Base-by-base conservation (phyloP, 768 basidiomycete genomes). In the Boletus eberwhitei region DNA sequence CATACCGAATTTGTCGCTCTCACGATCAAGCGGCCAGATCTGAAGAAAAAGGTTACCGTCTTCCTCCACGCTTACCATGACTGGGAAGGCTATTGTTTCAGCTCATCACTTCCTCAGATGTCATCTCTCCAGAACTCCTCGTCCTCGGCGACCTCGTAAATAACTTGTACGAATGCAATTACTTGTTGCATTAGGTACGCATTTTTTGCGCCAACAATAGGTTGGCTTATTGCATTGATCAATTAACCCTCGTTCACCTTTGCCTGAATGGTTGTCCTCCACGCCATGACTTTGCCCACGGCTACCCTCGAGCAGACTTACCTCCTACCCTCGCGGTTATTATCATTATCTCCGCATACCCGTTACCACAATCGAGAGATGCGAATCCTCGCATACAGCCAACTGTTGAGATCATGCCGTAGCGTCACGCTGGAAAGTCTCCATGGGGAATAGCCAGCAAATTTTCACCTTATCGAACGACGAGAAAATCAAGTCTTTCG, bases 281-380 rank as follows among this genome's bases (percentile, higher is more conserved):
- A 37, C 54, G n/a, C 32, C 37, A 4, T 42, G 48, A 19, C 36
- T 50, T 38, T 31, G 13, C 46, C 48, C 43, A 54, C 62, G 92
- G 93, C 94, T 17, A 87, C 87, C 14, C 86, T 98, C 52, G 95
- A 98, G 72, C 86, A 93, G 72, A 83, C 81, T 2, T 84, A 89
- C 64, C 86, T 98, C 59, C 73, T 93, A n/a, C 88, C 93, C 13
- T 94, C 90, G 3, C 89, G 91, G 39, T 74, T 94, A 54, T 82
- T 98, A 44, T 80, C 86, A 54, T 82, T 98, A 44, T 80, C 86
- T 2, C 89, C 87, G 0, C 97, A 98, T 69, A 80, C 92, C 1
- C 84, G 90, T 8, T 96, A 79, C 75, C 98, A 97, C 70, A 80
- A 94, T 31, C 87, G 96, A 54, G 96, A 98, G 71, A 93, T 98